These are phyloP conservation scores for Penicillium nordicum DNA, from an alignment of 2,329 filamentous ascomycete genomes.

Conservation along the genomic window DNA sequence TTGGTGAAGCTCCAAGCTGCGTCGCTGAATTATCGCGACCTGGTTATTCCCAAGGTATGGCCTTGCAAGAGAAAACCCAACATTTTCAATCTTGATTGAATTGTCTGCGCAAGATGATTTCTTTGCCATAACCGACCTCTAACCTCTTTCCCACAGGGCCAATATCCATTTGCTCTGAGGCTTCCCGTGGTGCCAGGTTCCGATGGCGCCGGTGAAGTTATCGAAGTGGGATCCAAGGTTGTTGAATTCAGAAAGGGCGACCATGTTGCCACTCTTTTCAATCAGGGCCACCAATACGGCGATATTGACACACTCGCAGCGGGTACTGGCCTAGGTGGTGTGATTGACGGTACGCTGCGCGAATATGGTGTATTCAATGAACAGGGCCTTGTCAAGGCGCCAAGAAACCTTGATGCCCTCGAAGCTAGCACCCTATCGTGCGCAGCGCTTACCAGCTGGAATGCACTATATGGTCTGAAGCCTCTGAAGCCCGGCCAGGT, in stretches of 20 bases:
- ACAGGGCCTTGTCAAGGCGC: conserved; percentile 62
- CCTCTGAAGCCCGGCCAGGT: conserved; percentile 53
- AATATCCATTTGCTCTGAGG: conserved; percentile 33
- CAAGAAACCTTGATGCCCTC: conserved; percentile 51
- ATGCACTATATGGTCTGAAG: conserved; percentile 58
- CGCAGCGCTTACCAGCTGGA: conserved; percentile 64
- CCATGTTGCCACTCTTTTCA: conserved; percentile 57
- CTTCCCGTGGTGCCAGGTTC: conserved; percentile 35
- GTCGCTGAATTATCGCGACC: conserved; percentile 50
- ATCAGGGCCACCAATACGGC: conserved; percentile 54
- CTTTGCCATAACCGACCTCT: neutral
- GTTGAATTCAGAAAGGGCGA: conserved; percentile 57
- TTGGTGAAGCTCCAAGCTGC: conserved; percentile 61
- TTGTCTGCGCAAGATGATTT: neutral
- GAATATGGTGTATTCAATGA: conserved; percentile 66
- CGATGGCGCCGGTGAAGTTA: conserved; percentile 45
- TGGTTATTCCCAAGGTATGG: conserved; percentile 46
- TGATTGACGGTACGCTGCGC: conserved; percentile 64
- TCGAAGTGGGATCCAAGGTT: conserved; percentile 55
- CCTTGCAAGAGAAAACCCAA: neutral
- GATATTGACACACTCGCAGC: conserved; percentile 40
- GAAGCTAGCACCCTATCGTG: conserved; percentile 60
- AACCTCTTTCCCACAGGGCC: conserved; percentile 21
- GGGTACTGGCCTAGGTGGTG: conserved; percentile 63
- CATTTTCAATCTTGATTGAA: too few relatives aligned